These are phyloP conservation scores for Zymoseptoria pseudotritici DNA, from an alignment of 2,329 filamentous ascomycete genomes.

Conservation along the genomic window DNA sequence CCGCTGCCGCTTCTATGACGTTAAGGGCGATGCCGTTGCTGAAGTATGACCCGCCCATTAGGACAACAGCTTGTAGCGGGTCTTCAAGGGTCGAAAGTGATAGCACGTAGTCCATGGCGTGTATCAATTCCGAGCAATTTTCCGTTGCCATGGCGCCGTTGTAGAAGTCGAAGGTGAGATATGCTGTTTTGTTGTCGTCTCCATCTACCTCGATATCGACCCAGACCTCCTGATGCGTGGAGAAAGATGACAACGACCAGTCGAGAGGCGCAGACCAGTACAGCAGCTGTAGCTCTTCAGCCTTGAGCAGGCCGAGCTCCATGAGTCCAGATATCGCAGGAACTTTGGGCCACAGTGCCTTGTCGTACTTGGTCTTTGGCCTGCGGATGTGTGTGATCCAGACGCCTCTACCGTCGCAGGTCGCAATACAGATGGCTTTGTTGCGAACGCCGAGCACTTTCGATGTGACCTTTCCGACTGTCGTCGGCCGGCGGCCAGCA, in stretches of 20 bases:
- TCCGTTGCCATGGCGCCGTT: constrained; percentile 39
- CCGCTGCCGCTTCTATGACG: constrained; percentile 35
- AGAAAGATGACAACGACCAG: constrained; percentile 25
- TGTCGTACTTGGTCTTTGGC: constrained; percentile 33
- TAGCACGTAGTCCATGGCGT: constrained; percentile 32
- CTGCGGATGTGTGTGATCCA: constrained; percentile 38
- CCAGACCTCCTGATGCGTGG: constrained; percentile 36
- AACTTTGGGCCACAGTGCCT: constrained; percentile 37
- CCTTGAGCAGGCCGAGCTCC: constrained; percentile 29
- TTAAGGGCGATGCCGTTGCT: constrained; percentile 41
- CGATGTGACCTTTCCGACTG: constrained; percentile 17
- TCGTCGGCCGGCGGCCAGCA: constrained; percentile 6
- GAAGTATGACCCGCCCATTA: constrained; percentile 39
- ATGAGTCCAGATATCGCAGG: constrained; percentile 32
- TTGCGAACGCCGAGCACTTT: constrained; percentile 32
- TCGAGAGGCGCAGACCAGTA: constrained; percentile 17
- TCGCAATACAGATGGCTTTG: constrained; percentile 31
- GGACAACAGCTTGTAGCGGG: constrained; percentile 31
- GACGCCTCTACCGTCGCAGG: constrained; percentile 34
- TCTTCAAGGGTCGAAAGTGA: constrained; percentile 22
- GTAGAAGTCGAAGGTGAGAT: constrained; percentile 39
- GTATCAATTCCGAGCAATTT: constrained; percentile 33
- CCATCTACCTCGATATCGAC: constrained; percentile 31
- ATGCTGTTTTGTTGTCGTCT: constrained; percentile 28
- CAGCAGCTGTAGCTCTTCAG: constrained; percentile 11